A percentile compares a stretch with the other conserved stretches of the same genome.
Evolutionary conservation across 768 basidiomycete species (phyloP).

Genomic region (Solioccasus polychromus): DNA sequence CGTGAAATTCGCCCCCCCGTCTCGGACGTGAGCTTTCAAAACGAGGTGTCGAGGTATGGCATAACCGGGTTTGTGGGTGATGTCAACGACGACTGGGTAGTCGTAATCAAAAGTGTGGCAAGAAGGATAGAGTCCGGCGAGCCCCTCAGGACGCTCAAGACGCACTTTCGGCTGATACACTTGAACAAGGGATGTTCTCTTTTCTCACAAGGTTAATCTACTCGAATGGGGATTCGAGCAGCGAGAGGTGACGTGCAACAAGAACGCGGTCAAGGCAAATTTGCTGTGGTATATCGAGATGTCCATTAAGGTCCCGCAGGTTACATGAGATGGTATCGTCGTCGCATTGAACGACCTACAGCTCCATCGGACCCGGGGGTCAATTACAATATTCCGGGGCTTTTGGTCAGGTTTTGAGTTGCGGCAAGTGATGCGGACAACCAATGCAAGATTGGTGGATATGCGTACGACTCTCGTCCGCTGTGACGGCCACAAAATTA

Average conservation of each 20-base stretch:
- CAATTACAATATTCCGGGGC: slow-evolving; percentile 89
- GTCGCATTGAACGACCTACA: slow-evolving; percentile 28
- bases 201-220: slow-evolving; percentile 96
- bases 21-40: slow-evolving; percentile 98
- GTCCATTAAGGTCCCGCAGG: slow-evolving; percentile 56
- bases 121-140: slow-evolving; percentile 64
- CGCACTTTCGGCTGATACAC: slow-evolving; percentile 81
- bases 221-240: slow-evolving; percentile 98
- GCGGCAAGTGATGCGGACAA: slow-evolving; percentile 95
- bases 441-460: slow-evolving; percentile 93
- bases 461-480: slow-evolving; percentile 94
- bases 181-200: slow-evolving; percentile 90
- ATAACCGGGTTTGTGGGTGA: slow-evolving; percentile 83
- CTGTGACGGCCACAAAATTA: slow-evolving; percentile 90
- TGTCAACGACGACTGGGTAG: slow-evolving; percentile 88
- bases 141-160: slow-evolving; percentile 75
- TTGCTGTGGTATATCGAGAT: slow-evolving; percentile 96
- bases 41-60: slow-evolving; percentile 95
- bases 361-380: slow-evolving; percentile 73
- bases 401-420: slow-evolving; percentile 89
- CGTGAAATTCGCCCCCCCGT: slow-evolving; percentile 96
- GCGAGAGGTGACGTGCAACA: slow-evolving; percentile 99
- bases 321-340: slow-evolving; percentile 58
- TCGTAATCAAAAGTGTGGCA: slow-evolving; percentile 77
- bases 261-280: slow-evolving; percentile 87